Evolutionary conservation across 148 eudicot genomes (phyloP), one percentile per base, ranked within the genome.

Genomic region (Chenopodium formosanum): DNA sequence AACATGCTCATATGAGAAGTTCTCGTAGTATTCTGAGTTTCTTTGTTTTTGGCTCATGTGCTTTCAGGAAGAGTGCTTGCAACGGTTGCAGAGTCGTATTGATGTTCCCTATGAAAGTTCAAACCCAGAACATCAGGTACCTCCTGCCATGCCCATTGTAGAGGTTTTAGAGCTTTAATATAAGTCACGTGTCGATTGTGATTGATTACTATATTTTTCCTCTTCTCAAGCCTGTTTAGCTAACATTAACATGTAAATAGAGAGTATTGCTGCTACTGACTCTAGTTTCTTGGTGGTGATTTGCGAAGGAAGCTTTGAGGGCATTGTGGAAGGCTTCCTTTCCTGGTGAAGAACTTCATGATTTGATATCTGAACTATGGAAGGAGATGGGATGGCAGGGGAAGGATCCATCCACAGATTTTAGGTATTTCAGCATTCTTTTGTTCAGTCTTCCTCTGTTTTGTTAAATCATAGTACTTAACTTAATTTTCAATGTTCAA

Each of bases 381-480:
- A 96, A 96, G 83, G 98, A 91, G 82, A 96, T 96, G 98, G 99
- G 98, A 73, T 96, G 99, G 99, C 99, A 96, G 85, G 99, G 99
- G 79, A 96, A 96, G 91, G 99, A 96, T 90, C 99, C 99, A 79
- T 94, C 99, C 46, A 94, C 99, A 78, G 99, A 96, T 87, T 96
- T 96, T 79, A 90, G 99, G 99, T 91, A 83, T 53, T 25, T 65
- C 25, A 37, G 73, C 27, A 34, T 65, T 71, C 63, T 22, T 79
- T 62, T 31, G 72, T 75, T 70, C 27, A 71, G 75, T 63, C 12
- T 37, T 58, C 27, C 5, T 74, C 62, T 68, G 66, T 70, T 23
- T 34, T 83, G 69, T 20, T 82, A 53, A 65, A 14, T 60, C 63
- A 72, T 73, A 58, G 60, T 76, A 65, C 74, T 50, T 69, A 0